Evolutionary conservation across 805 yeast species (phyloP).

Genomic region (Yarrowia alimentaria): DNA sequence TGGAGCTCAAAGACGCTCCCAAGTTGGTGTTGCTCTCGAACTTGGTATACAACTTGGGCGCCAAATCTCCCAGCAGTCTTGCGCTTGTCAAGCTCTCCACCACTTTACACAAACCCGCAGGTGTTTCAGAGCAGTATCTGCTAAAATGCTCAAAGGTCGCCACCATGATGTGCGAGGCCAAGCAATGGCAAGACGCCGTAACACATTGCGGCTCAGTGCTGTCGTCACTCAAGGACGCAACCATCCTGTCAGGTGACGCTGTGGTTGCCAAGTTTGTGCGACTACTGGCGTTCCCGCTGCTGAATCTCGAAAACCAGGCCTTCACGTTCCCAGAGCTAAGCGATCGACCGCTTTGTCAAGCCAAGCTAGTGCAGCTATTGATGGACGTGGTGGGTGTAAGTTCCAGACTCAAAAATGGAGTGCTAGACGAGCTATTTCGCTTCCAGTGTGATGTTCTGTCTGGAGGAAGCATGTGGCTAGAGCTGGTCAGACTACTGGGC

Average conservation of each 20-base stretch:
- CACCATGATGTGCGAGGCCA: conserved; percentile 1
- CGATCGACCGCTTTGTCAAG: neutral
- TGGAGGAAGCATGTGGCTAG: neutral
- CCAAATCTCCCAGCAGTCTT: neutral
- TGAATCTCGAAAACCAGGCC: conserved; percentile 3
- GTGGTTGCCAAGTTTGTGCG: neutral
- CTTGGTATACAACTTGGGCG: conserved; percentile 14
- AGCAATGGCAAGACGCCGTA: conserved; percentile 1
- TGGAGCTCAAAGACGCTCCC: neutral
- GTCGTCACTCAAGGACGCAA: conserved; percentile 1
- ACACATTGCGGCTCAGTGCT: neutral
- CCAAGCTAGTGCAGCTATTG: conserved; percentile 9
- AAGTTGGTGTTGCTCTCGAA: conserved; percentile 5
- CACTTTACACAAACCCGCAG: conserved; percentile 7
- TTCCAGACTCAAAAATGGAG: conserved; percentile 1
- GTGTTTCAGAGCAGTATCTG: conserved; percentile 9
- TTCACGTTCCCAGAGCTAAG: neutral
- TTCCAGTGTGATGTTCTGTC: conserved; percentile 8
- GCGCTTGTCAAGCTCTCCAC: neutral
- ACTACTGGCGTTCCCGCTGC: conserved; percentile 3
- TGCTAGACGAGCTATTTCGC: neutral
- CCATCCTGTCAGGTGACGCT: conserved; percentile 8
- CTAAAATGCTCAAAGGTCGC: conserved; percentile 12
- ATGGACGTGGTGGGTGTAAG: neutral
- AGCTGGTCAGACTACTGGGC: conserved; percentile 1